Conservation (phyloP, 148 eudicot genomes). For the Rhododendron griersonianum region DNA sequence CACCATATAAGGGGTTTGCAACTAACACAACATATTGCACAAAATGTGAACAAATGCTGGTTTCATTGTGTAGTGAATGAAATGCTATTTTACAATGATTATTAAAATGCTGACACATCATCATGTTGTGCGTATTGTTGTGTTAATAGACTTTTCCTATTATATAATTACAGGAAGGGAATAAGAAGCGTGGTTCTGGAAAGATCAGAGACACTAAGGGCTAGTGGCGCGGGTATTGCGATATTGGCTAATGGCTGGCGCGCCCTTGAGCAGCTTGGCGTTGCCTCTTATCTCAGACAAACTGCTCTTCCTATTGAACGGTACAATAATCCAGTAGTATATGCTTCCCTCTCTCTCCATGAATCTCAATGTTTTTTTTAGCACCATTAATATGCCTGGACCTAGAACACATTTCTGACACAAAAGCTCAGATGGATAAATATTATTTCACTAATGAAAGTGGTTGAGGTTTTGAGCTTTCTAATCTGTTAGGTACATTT, state of each 20-base stretch:
- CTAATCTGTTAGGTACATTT: too few relatives aligned
- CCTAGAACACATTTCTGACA: neutral
- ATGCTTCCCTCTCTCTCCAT: neutral
- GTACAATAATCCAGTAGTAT: neutral
- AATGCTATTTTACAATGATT: too few relatives aligned
- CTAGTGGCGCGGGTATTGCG: constrained; percentile 24
- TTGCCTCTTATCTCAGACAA: constrained; percentile 15
- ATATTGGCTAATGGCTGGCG: constrained; percentile 31
- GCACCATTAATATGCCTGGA: neutral
- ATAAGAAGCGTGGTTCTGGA: constrained; percentile 31
- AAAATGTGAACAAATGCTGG: too few relatives aligned
- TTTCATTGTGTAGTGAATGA: too few relatives aligned
- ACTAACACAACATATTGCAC: too few relatives aligned
- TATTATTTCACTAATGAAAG: too few relatives aligned
- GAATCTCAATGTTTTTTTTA: neutral
- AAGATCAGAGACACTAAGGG: constrained; percentile 17
- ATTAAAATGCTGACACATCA: too few relatives aligned
- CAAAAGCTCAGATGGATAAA: neutral
- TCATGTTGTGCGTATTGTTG: too few relatives aligned
- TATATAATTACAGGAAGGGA: constrained; percentile 21
- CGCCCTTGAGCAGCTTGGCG: constrained; percentile 27
- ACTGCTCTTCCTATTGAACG: constrained; percentile 9
- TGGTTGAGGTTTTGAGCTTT: too few relatives aligned
- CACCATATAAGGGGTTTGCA: too few relatives aligned
- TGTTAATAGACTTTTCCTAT: too few relatives aligned